Conservation (phyloP, 108 stramenopile species). For the Nitzschia palea region DNA sequence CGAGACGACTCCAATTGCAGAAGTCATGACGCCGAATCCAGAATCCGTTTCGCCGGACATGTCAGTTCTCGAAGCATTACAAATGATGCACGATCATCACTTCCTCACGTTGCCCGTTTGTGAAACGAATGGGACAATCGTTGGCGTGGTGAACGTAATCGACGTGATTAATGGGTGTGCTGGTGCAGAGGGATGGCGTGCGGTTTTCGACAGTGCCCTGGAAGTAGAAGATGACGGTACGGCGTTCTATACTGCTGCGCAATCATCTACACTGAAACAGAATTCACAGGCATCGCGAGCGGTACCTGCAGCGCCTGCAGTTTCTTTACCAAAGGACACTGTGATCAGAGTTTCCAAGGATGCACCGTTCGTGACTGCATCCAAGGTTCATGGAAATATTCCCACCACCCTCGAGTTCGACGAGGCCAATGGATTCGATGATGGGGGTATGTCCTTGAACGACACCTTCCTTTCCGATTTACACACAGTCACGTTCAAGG, state of each 20-base stretch:
- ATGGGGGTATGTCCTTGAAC: conserved; percentile 39
- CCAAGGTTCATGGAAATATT: conserved; percentile 61
- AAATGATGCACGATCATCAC: conserved; percentile 93
- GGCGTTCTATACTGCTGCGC: not conserved
- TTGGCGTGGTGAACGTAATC: conserved; percentile 97
- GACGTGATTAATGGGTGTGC: conserved; percentile 84
- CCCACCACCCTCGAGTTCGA: conserved; percentile 76
- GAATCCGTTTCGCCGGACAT: conserved; percentile 86
- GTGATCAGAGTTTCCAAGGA: conserved; percentile 38
- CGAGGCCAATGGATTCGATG: conserved; percentile 46
- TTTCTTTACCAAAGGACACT: not conserved
- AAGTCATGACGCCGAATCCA: conserved; percentile 95
- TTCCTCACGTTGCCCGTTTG: conserved; percentile 94
- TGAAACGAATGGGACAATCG: conserved; percentile 72
- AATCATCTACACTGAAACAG: not conserved
- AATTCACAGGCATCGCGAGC: not conserved
- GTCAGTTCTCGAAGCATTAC: conserved; percentile 91
- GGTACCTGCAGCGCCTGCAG: not conserved
- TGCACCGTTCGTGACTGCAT: conserved; percentile 26
- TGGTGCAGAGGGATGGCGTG: conserved; percentile 81
- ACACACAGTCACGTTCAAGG: conserved; percentile 62
- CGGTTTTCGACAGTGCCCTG: conserved; percentile 71
- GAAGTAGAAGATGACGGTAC: conserved; percentile 59
- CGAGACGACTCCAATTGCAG: conserved; percentile 68
- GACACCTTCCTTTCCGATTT: conserved; percentile 33